Conservation (phyloP, 2,329 filamentous ascomycete genomes). For the Aspergillus sp. region DNA sequence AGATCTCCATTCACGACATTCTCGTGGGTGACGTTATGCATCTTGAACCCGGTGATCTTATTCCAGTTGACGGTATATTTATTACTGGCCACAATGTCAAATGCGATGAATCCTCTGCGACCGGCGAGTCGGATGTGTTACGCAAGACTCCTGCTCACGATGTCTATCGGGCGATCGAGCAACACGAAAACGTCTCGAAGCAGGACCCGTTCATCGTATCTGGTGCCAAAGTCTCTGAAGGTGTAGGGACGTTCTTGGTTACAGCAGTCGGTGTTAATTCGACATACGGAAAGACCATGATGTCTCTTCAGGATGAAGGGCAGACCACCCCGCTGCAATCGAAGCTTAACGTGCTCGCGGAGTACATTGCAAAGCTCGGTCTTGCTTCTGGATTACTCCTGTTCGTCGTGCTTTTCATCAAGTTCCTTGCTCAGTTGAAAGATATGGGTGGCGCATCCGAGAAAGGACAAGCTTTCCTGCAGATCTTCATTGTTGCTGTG, state of each 20-base stretch:
- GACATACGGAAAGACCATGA: slow-evolving; percentile 74
- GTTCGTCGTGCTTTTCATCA: slow-evolving; percentile 78
- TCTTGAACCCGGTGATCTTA: slow-evolving; percentile 71
- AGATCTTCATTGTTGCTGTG: slow-evolving; percentile 60
- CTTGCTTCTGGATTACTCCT: slow-evolving; percentile 70
- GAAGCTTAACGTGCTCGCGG: slow-evolving; percentile 74
- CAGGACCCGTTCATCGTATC: slow-evolving; percentile 80
- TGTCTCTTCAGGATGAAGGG: slow-evolving; percentile 74
- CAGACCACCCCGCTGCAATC: slow-evolving; percentile 77
- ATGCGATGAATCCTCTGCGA: slow-evolving; percentile 74
- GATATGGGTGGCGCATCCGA: slow-evolving; percentile 49
- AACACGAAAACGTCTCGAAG: slow-evolving; percentile 62
- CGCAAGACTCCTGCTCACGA: slow-evolving; percentile 67
- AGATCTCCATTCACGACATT: slow-evolving; percentile 70
- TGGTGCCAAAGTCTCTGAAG: slow-evolving; percentile 74
- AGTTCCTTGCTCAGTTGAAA: slow-evolving; percentile 67
- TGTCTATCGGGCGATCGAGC: slow-evolving; percentile 64
- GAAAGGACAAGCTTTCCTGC: slow-evolving; percentile 60
- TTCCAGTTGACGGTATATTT: slow-evolving; percentile 71
- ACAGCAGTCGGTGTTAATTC: slow-evolving; percentile 74
- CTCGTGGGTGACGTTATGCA: slow-evolving; percentile 73
- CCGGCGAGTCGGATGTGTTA: slow-evolving; percentile 73
- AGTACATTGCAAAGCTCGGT: slow-evolving; percentile 76
- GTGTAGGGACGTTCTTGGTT: slow-evolving; percentile 73
- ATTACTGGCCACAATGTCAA: slow-evolving; percentile 67